Evolutionary conservation across 2,329 filamentous ascomycete genomes (phyloP), one percentile per base, ranked within the genome.

Genomic region (Emericellopsis cladophorae): DNA sequence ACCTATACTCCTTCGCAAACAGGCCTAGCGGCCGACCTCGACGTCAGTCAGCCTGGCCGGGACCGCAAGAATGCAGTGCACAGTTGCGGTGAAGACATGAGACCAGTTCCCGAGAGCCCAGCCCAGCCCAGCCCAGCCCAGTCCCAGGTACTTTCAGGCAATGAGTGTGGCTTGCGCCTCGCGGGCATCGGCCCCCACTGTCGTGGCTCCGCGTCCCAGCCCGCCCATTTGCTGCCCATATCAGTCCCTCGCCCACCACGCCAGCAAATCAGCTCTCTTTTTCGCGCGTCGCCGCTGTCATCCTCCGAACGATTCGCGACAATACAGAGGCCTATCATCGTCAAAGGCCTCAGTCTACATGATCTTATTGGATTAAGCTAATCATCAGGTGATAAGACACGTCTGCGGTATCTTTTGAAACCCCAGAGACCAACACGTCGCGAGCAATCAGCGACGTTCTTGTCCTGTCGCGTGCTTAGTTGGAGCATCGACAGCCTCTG

Each of bases 251-350:
- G 51, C 51, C 53, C 50, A 49, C 44, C 47, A 44, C 41, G 40
- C 46, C 56, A 62, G 59, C 69, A 73, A 73, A 73, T 73, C 70
- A 74, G 63, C 63, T 60, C 59, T 52, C 59, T 59, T 56, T 55
- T 54, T 35, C 42, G 50, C 52, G 50, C 54, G 52, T 58, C 52
- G 51, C 52, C 34, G 18, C 39, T 38, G 34, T 36, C 39, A 39
- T 44, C 42, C 38, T 41, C 42, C 34, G 22, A 40, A 23, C 39
- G 40, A 34, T 36, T 42, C 42, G 36, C 46, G 47, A 47, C 53
- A 45, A 50, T 54, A 51, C 57, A 52, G 53, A 57, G 40, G 43
- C 42, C 44, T 46, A 44, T 44, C 44, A 44, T 55, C 57, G 58
- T 63, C 60, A 53, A 54, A 53, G 68, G 52, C 60, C 50, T 59